These are phyloP conservation scores for Vigna trinervia DNA, from an alignment of 306 rosid species.

Conservation along the genomic window DNA sequence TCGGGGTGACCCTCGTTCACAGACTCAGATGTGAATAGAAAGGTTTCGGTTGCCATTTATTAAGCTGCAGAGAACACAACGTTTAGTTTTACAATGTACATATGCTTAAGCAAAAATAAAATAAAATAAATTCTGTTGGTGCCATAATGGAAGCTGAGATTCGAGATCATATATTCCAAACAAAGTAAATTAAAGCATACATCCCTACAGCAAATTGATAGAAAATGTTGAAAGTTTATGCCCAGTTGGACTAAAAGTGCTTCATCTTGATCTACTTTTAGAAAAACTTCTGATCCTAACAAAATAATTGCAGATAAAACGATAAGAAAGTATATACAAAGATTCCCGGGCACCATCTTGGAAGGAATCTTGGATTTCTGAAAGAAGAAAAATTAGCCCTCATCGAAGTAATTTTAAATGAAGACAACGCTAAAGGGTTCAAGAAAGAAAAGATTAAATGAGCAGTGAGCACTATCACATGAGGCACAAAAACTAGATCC, in stretches of 20 bases:
- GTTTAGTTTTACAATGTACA: conserved; percentile 29
- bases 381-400: not conserved
- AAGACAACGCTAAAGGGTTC: not conserved
- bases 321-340: conserved; percentile 14
- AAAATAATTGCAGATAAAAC: conserved; percentile 16
- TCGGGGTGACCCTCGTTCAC: conserved; percentile 99
- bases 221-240: conserved; percentile 13
- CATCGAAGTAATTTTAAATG: not conserved
- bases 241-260: conserved; percentile 11
- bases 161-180: conserved; percentile 18
- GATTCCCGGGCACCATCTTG: conserved; percentile 43
- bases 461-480: no score
- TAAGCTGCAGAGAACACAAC: conserved; percentile 57
- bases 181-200: conserved; percentile 17
- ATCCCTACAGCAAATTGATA: conserved; percentile 13
- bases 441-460: not conserved
- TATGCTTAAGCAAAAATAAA: not conserved
- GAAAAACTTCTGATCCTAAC: conserved; percentile 18
- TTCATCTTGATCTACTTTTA: not conserved
- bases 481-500: no score
- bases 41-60: conserved; percentile 88
- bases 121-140: not conserved
- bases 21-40: conserved; percentile 93
- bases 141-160: conserved; percentile 7
- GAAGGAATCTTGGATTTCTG: conserved; percentile 43